Conservation (phyloP, 2,329 filamentous ascomycete genomes). For the Aphanoascus verrucosus region DNA sequence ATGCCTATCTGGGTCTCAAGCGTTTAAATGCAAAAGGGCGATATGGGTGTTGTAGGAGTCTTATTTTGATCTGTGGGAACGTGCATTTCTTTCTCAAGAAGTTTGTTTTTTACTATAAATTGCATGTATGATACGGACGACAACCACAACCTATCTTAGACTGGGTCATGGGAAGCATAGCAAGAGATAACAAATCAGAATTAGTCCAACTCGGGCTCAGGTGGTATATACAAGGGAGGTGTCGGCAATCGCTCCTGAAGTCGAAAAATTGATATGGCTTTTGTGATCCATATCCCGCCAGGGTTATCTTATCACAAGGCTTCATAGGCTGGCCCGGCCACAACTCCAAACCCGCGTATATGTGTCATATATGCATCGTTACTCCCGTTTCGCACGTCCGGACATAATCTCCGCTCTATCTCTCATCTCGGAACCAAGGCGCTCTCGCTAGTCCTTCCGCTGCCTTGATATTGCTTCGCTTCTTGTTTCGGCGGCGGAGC, state of each 20-base stretch:
- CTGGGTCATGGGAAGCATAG: not conserved
- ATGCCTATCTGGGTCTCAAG: not conserved
- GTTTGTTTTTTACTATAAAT: not conserved
- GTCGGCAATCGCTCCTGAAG: too few species aligned
- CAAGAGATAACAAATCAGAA: not conserved
- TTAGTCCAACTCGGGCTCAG: not conserved
- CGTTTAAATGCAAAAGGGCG: not conserved
- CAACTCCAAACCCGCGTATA: too few species aligned
- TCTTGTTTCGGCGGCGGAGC: not conserved
- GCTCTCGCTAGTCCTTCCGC: not conserved
- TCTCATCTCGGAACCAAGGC: slow-evolving; percentile 5
- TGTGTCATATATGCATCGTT: too few species aligned
- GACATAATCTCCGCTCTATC: not conserved
- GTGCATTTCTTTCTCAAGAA: not conserved
- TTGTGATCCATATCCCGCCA: too few species aligned
- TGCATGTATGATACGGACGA: slow-evolving; percentile 5
- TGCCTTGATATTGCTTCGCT: not conserved
- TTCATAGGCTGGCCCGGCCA: too few species aligned
- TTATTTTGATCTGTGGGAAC: not conserved
- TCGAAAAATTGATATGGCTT: too few species aligned
- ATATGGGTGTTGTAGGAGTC: not conserved
- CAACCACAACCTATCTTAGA: not conserved
- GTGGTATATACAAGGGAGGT: too few species aligned
- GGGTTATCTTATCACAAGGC: too few species aligned
- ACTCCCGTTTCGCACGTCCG: not conserved